Evolutionary conservation across 1,139 yeast genomes (phyloP).

Genomic region (Diutina neorugosa): DNA sequence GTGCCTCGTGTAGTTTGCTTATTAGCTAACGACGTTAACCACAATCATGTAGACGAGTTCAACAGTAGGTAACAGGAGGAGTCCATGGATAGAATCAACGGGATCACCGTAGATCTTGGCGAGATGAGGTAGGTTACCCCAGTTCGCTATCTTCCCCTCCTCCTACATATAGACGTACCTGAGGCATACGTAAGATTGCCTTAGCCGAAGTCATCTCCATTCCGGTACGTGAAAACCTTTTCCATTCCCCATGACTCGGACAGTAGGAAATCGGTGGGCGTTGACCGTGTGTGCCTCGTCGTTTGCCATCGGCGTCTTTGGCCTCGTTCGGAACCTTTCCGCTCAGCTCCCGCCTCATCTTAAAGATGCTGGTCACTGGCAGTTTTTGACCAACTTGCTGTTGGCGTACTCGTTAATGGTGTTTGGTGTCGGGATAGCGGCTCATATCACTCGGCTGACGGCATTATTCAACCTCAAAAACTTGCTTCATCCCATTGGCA

Average conservation of each 20-base stretch:
- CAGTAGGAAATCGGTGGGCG: constrained; percentile 21
- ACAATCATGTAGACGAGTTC: no score
- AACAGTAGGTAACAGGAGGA: no score
- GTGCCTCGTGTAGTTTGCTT: no score
- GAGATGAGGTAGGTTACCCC: not conserved
- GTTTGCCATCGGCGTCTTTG: constrained; percentile 20
- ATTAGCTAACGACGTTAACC: no score
- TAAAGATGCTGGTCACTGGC: constrained; percentile 48
- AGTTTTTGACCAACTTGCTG: constrained; percentile 55
- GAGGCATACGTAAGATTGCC: not conserved
- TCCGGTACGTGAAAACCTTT: not conserved
- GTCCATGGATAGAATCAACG: no score
- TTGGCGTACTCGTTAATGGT: constrained; percentile 34
- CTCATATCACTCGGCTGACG: constrained; percentile 20
- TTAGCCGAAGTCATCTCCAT: not conserved
- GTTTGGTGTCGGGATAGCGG: constrained; percentile 26
- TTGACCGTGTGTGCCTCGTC: constrained; percentile 17
- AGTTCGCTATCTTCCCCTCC: not conserved
- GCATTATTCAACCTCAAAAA: constrained; percentile 20
- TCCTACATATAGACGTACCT: not conserved
- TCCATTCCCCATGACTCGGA: not conserved
- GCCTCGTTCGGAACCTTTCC: constrained; percentile 11
- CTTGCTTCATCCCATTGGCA: constrained; percentile 35
- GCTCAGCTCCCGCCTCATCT: constrained; percentile 35
- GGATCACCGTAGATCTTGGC: no score